These are phyloP conservation scores for Lentinula boryana DNA, from an alignment of 768 basidiomycete genomes.

Conservation along the genomic window DNA sequence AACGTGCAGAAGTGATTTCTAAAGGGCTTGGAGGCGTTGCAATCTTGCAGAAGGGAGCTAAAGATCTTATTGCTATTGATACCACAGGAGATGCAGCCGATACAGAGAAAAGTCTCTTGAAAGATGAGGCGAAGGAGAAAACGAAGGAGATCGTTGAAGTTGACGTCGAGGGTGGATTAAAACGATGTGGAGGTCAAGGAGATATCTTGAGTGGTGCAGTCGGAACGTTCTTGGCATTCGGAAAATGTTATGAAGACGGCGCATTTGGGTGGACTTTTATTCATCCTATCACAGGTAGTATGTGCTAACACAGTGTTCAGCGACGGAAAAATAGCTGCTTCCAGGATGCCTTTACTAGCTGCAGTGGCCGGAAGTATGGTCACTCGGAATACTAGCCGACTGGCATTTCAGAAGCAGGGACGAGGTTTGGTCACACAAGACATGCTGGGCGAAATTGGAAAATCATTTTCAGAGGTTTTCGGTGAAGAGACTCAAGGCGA, in stretches of 20 bases:
- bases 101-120: constrained; percentile 35
- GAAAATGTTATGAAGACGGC: constrained; percentile 85
- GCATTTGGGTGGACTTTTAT: constrained; percentile 60
- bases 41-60: constrained; percentile 80
- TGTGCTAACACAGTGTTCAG: constrained; percentile 23
- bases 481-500: constrained; percentile 41
- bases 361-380: constrained; percentile 85
- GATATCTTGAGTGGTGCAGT: constrained; percentile 88
- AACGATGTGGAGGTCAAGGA: constrained; percentile 94
- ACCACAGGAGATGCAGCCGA: constrained; percentile 51
- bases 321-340: constrained; percentile 46
- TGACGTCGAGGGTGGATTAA: constrained; percentile 73
- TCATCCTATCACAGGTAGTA: background rate
- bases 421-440: constrained; percentile 81
- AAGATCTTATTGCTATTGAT: constrained; percentile 78
- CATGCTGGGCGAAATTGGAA: constrained; percentile 59
- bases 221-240: constrained; percentile 92
- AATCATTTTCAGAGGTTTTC: constrained; percentile 71
- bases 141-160: constrained; percentile 59
- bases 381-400: constrained; percentile 75
- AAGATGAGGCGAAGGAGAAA: constrained; percentile 39
- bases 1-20: constrained; percentile 70
- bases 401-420: constrained; percentile 71
- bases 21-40: constrained; percentile 79
- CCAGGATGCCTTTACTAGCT: constrained; percentile 75